These are phyloP conservation scores for Chaetomium globosum DNA, from an alignment of 2,329 filamentous ascomycete species.

Conservation along the genomic window DNA sequence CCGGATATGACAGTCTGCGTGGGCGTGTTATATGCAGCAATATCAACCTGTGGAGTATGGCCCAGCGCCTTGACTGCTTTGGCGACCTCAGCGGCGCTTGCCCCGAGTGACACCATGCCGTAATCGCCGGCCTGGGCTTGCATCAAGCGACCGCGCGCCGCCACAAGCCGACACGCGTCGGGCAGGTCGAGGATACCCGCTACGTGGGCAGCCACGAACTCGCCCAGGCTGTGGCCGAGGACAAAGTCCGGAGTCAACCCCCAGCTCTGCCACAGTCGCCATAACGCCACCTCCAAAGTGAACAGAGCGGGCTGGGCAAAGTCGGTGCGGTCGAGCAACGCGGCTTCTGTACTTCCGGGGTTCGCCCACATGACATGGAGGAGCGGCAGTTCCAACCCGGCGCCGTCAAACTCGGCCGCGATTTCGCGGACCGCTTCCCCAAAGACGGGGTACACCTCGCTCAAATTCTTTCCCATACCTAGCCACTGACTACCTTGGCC, in stretches of 20 bases:
- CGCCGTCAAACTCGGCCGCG: conserved; percentile 2
- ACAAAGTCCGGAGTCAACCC: background rate
- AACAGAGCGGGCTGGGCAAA: conserved; percentile 1
- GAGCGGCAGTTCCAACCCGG: conserved; percentile 2
- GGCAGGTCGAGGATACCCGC: conserved; percentile 2
- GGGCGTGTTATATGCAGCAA: conserved; percentile 1
- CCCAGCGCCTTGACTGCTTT: conserved; percentile 1
- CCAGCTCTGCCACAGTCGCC: background rate
- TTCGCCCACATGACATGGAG: conserved; percentile 1
- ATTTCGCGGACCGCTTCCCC: background rate
- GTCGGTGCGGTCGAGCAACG: background rate
- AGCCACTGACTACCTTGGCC: background rate
- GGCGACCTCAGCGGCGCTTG: background rate
- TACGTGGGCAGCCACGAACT: background rate
- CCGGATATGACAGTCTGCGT: background rate
- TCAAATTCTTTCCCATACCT: background rate
- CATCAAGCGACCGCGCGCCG: conserved; percentile 1
- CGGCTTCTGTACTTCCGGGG: background rate
- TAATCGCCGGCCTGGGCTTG: background rate
- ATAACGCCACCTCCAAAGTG: background rate
- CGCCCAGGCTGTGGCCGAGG: conserved; percentile 3
- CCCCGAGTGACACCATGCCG: background rate
- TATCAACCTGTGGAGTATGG: background rate
- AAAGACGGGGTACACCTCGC: conserved; percentile 1
- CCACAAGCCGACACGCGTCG: background rate